These are phyloP conservation scores for Scleroderma bovista DNA, from an alignment of 768 basidiomycete species.

Conservation along the genomic window DNA sequence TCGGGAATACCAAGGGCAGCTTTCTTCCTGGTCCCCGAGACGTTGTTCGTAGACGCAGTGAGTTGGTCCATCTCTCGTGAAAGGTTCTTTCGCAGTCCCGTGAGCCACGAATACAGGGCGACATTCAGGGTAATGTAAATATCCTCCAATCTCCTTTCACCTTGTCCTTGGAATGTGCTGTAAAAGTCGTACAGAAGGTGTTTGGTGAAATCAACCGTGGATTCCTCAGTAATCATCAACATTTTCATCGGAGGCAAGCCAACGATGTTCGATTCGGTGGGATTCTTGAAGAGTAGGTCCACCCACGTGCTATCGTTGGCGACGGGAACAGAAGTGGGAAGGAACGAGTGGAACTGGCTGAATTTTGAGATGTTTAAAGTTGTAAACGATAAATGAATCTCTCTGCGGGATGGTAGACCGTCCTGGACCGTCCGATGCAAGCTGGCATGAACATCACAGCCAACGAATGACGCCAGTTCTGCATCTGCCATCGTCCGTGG, in stretches of 20 bases:
- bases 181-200: conserved; percentile 64
- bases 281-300: conserved; percentile 50
- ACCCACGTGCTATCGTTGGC: conserved; percentile 54
- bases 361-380: conserved; percentile 74
- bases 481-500: conserved; percentile 73
- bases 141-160: conserved; percentile 56
- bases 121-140: conserved; percentile 86
- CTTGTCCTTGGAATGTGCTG: conserved; percentile 57
- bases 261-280: conserved; percentile 68
- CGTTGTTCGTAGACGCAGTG: conserved; percentile 40
- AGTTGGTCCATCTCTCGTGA: conserved; percentile 72
- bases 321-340: conserved; percentile 33
- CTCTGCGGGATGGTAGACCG: conserved; percentile 46
- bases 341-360: conserved; percentile 51
- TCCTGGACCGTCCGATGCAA: conserved; percentile 59
- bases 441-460: conserved; percentile 61
- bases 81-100: conserved; percentile 68
- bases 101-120: conserved; percentile 77
- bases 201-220: conserved; percentile 32
- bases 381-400: conserved; percentile 67
- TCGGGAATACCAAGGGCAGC: conserved; percentile 13
- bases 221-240: conserved; percentile 71
- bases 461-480: conserved; percentile 73
- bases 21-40: conserved; percentile 34
- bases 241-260: conserved; percentile 80